phyloP scores from a whole-genome alignment of 805 yeast genomes.

The Yarrowia sp. region DNA sequence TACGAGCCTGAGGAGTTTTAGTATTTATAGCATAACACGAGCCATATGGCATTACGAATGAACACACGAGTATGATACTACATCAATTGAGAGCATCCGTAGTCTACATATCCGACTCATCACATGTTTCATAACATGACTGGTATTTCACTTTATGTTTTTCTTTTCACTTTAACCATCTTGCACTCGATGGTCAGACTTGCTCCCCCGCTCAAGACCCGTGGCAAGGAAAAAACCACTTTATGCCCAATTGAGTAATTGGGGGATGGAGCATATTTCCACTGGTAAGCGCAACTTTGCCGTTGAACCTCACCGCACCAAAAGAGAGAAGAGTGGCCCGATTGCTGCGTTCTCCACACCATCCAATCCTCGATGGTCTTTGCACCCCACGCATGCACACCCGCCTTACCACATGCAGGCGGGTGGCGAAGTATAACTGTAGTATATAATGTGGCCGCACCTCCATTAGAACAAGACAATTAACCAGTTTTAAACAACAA shows the following conservation, averaged over 20 bases:
- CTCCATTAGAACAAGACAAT: neutral
- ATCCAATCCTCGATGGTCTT: neutral
- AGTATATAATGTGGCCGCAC: neutral
- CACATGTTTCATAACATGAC: neutral
- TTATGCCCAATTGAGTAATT: neutral
- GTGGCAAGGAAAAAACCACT: neutral
- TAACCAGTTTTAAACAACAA: neutral
- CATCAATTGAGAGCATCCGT: no score
- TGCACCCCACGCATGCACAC: neutral
- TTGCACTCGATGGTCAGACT: no score
- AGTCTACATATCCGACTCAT: no score
- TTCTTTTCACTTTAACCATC: neutral
- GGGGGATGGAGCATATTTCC: neutral
- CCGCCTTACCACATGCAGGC: conserved; percentile 15
- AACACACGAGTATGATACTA: no score
- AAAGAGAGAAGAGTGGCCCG: neutral
- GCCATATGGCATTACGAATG: no score
- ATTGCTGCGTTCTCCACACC: neutral
- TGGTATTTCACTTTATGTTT: neutral
- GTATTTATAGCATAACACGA: conserved; percentile 27
- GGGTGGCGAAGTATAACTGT: conserved; percentile 17
- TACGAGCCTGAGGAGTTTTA: conserved; percentile 49
- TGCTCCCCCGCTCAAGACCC: neutral
- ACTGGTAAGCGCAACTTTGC: no score
- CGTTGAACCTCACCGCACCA: no score